Percentiles rank a stretch among this genome's conserved stretches.
Conservation (phyloP, 2,329 filamentous ascomycete genomes). For the Cladosporium sp. region DNA sequence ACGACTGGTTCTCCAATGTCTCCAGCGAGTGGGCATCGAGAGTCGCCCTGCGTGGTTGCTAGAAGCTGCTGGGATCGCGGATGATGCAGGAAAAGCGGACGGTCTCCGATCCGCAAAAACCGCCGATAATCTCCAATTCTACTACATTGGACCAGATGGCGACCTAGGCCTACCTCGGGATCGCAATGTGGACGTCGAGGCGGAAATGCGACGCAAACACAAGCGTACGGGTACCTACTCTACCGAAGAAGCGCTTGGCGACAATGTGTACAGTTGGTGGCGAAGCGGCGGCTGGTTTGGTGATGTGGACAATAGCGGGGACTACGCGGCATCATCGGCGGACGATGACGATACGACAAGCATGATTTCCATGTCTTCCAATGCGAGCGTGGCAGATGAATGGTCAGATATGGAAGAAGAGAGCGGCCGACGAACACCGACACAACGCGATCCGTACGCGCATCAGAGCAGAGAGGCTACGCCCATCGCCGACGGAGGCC, state of each 20-base stretch:
- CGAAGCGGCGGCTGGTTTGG: conserved; percentile 81
- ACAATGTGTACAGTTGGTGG: conserved; percentile 80
- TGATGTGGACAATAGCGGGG: conserved; percentile 71
- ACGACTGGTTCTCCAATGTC: conserved; percentile 49
- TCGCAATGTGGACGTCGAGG: conserved; percentile 74
- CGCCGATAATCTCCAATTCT: conserved; percentile 42
- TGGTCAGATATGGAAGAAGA: conserved; percentile 45
- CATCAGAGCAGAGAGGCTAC: conserved; percentile 47
- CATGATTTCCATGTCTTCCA: conserved; percentile 62
- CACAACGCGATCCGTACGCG: conserved; percentile 56
- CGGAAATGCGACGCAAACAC: conserved; percentile 65
- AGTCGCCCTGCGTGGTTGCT: conserved; percentile 62
- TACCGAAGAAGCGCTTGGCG: conserved; percentile 66
- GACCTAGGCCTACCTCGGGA: conserved; percentile 54
- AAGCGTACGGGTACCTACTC: conserved; percentile 38
- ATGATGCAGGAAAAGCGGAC: conserved; percentile 2
- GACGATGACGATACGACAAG: conserved; percentile 71
- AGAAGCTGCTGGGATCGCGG: conserved; percentile 43
- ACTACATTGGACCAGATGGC: conserved; percentile 48
- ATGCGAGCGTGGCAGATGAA: conserved; percentile 39
- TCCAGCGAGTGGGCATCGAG: conserved; percentile 58
- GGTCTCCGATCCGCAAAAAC: not conserved
- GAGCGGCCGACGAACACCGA: conserved; percentile 66
- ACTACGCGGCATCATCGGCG: conserved; percentile 59
- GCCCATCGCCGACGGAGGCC: conserved; percentile 45